A percentile compares a stretch with the other conserved stretches of the same genome.
These are phyloP conservation scores for Starmerella davenportii DNA, from an alignment of 805 yeast species.

Conservation along the genomic window DNA sequence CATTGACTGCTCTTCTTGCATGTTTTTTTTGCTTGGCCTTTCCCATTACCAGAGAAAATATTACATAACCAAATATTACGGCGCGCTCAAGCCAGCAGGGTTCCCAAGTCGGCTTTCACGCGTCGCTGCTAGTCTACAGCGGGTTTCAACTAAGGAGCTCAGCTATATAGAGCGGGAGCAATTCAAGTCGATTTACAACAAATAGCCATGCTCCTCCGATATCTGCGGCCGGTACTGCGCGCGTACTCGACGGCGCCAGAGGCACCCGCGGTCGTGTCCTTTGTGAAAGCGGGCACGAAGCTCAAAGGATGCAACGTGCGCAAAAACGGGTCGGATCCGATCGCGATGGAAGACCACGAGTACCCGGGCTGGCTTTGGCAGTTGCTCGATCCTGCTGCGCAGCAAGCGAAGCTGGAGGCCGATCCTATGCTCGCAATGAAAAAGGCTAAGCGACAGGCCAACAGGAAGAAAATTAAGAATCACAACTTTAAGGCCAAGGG, in stretches of 20 bases:
- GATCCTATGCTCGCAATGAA: slow-evolving; percentile 52
- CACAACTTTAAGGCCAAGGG: slow-evolving; percentile 56
- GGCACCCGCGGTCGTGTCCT: slow-evolving; percentile 27
- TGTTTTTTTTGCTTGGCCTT: not conserved
- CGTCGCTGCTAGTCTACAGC: too few relatives aligned
- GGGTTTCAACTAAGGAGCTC: too few relatives aligned
- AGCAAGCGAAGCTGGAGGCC: slow-evolving; percentile 35
- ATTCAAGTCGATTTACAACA: too few relatives aligned
- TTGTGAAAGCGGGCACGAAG: slow-evolving; percentile 29
- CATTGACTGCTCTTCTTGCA: not conserved
- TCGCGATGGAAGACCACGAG: slow-evolving; percentile 71
- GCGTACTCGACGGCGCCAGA: slow-evolving; percentile 10
- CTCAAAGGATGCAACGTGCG: slow-evolving; percentile 57
- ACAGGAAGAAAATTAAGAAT: slow-evolving; percentile 52
- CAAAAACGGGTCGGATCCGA: slow-evolving; percentile 70
- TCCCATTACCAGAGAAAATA: too few relatives aligned
- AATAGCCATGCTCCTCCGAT: too few relatives aligned
- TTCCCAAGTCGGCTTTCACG: too few relatives aligned
- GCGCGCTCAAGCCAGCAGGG: too few relatives aligned
- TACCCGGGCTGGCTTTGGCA: slow-evolving; percentile 95
- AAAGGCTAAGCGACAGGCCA: slow-evolving; percentile 48
- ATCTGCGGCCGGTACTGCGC: not conserved
- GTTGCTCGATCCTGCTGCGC: slow-evolving; percentile 49
- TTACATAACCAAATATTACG: too few relatives aligned
- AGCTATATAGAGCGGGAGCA: too few relatives aligned